These are phyloP conservation scores for Boletus sensibilis DNA, from an alignment of 768 basidiomycete species.

Conservation along the genomic window DNA sequence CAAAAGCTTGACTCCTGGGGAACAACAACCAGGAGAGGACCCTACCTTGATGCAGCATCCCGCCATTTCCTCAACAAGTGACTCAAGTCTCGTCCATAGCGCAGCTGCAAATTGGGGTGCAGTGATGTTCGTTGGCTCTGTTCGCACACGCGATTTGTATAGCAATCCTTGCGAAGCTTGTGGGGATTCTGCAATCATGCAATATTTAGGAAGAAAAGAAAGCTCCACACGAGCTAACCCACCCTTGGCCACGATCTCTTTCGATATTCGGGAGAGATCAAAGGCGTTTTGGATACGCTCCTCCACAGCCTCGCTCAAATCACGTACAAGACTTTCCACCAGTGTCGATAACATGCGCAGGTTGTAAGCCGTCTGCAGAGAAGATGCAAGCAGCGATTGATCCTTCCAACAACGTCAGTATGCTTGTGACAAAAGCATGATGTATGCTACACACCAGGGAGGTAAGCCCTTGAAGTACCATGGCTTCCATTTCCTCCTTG, in stretches of 20 bases:
- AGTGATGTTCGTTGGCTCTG: slow-evolving; percentile 86
- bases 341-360: slow-evolving; percentile 80
- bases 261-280: slow-evolving; percentile 83
- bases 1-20: background rate
- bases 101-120: slow-evolving; percentile 83
- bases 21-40: background rate
- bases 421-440: background rate
- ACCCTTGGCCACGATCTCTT: slow-evolving; percentile 84
- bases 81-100: slow-evolving; percentile 56
- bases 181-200: slow-evolving; percentile 13
- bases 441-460: slow-evolving; percentile 56
- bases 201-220: background rate
- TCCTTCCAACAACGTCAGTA: slow-evolving; percentile 50
- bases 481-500: slow-evolving; percentile 84
- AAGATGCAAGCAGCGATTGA: slow-evolving; percentile 86
- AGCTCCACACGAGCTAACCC: background rate
- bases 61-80: slow-evolving; percentile 80
- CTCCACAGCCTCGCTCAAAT: slow-evolving; percentile 82
- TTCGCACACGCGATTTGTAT: slow-evolving; percentile 85
- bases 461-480: slow-evolving; percentile 78
- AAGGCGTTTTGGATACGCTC: slow-evolving; percentile 79
- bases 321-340: slow-evolving; percentile 72
- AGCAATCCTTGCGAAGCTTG: slow-evolving; percentile 40
- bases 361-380: slow-evolving; percentile 95
- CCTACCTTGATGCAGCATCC: slow-evolving; percentile 85